Base-by-base conservation (phyloP, 163 green algal species). In the Smithsoniella earleae region DNA sequence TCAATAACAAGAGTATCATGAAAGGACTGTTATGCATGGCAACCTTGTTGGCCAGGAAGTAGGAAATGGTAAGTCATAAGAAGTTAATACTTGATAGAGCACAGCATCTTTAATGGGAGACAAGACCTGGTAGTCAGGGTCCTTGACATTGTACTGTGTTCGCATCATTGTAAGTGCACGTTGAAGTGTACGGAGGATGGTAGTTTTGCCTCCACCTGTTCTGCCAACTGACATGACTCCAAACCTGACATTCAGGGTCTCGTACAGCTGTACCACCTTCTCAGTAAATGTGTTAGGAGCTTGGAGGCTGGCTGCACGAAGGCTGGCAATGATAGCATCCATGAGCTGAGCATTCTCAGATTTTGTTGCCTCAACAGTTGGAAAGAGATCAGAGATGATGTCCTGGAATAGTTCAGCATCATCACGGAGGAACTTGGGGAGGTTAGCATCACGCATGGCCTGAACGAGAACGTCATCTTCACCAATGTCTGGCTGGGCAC, bases 311-410 rank as follows among this genome's bases (percentile, higher is more conserved):
- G 66, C 66, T 6, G 77, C 28, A 3, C 38, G 52, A n/a, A 91
- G 77, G 25, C 82, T 75, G 0, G 43, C 28, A 8, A 73, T 64
- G 40, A 94, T 85, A 37, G 75, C 80, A 46, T 78, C 55, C 79
- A 91, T 77, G 63, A 94, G 79, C 74, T 90, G 82, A 13, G 82
- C 86, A 62, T 89, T 83, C 66, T 90, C 85, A 81, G 88, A 82
- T 44, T 86, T 75, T 2, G 86, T 86, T 44, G 92, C 79, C 1
- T 79, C 30, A 20, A 89, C 73, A 28, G 81, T 85, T 2, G 89
- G 89, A 83, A 95, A 95, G 2, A 95, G 81, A 81, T 95, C 89
- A 2, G 52, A 79, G 55, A 95, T 86, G 78, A 95, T 92, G 75
- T 87, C 85, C 46, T 84, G 66, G 80, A 95, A 95, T 25, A 95